phyloP scores from a whole-genome alignment of 345 rosid genomes.

The Psidium guajava region DNA sequence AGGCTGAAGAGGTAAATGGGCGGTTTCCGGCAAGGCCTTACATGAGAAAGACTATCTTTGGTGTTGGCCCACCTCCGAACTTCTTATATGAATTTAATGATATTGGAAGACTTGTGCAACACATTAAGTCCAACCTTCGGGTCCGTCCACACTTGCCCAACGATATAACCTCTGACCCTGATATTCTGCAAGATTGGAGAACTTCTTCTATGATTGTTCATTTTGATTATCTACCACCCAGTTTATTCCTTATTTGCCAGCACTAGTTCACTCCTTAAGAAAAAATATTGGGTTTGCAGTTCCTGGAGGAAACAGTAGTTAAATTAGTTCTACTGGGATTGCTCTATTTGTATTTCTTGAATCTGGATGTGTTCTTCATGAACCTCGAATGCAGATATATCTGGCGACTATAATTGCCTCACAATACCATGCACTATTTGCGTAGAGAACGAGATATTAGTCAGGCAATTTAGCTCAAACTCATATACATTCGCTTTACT shows the following conservation, averaged over 20 bases:
- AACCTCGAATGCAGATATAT: background rate
- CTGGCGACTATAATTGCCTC: background rate
- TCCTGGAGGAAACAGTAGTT: background rate
- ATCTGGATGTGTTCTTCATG: background rate
- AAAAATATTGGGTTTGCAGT: background rate
- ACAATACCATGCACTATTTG: background rate
- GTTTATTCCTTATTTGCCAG: background rate
- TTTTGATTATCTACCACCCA: too few species aligned
- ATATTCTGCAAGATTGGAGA: background rate
- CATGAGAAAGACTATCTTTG: background rate
- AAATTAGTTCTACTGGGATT: background rate
- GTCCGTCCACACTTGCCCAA: background rate
- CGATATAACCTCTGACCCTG: background rate
- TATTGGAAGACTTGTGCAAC: background rate
- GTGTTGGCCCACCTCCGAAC: background rate
- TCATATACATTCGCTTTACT: background rate
- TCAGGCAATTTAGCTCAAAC: background rate
- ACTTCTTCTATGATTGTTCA: too few species aligned
- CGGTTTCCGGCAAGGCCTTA: background rate
- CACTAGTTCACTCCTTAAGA: background rate
- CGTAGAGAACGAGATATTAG: background rate
- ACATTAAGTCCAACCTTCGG: background rate
- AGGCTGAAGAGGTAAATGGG: background rate
- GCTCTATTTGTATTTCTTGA: background rate
- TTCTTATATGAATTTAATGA: background rate